Base-by-base conservation (phyloP, 2,329 filamentous ascomycete species). In the Arthroderma sp. region DNA sequence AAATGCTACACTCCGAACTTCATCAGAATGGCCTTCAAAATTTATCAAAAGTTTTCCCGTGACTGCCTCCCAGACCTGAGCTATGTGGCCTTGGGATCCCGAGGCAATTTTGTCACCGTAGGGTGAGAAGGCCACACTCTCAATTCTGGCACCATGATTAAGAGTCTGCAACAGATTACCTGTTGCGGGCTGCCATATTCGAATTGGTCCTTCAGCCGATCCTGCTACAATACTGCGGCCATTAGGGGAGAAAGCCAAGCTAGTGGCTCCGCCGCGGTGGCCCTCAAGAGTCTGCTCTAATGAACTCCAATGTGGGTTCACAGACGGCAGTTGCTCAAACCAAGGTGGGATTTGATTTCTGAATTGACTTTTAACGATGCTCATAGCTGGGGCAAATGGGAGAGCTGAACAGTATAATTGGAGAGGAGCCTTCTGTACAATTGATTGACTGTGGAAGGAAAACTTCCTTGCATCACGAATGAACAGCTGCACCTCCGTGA, bases 321-420 rank as follows among this genome's bases (percentile, higher is more conserved):
- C 38, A 15, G 10, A 29, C 30, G 38, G 38, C 8, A n/a, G 29
- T 29, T 11, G 28, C 27, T 9, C 22, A 29, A 58, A 50, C 47
- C 49, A 53, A 31, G 38, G 27, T 6, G 53, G 47, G 6, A 56
- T 31, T 8, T 52, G 31, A 28, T 40, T 27, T 28, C 44, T 6
- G 49, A 58, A 62, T 4, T 41, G 40, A 30, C 50, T 50, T 41
- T 55, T 48, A 28, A 63, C 48, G 8, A 56, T 46, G 41, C 54
- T 58, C 8, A 22, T 43, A 44, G 34, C 40, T 27, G 61, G 61
- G 27, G 51, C 48, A 46, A 64, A 66, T 9, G 59, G 37, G 0
- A 65, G 46, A 4, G 57, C 62, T 6, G 56, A 57, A 27, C 11
- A 53, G 47, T 66, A 65, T 10, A 60, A 38, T 48, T 66, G 60